Conservation (phyloP, 2,329 filamentous ascomycete species). For the Cadophora sp. region DNA sequence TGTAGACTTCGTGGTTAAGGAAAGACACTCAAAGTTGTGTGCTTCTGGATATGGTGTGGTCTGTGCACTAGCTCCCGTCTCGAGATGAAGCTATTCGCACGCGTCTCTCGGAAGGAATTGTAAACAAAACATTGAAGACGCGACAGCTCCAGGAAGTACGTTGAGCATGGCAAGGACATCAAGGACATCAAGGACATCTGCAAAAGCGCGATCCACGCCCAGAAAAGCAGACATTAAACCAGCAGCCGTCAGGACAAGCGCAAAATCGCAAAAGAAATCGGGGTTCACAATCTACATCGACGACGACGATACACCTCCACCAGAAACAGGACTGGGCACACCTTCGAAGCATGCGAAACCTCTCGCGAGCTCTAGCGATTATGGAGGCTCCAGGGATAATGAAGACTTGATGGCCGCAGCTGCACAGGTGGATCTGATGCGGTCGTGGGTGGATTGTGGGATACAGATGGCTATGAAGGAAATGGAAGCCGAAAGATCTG, state of each 20-base stretch:
- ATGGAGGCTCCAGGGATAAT: conserved; percentile 11
- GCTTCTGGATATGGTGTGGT: conserved; percentile 7
- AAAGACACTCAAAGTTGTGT: background rate
- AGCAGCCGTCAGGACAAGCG: background rate
- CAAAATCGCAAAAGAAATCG: background rate
- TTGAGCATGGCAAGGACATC: background rate
- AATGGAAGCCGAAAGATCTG: background rate
- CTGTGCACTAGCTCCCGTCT: conserved; percentile 6
- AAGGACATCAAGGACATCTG: background rate
- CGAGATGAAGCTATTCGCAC: conserved; percentile 15
- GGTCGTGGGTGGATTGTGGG: conserved; percentile 21
- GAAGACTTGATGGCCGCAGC: background rate
- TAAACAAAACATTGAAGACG: background rate
- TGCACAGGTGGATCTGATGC: conserved; percentile 19
- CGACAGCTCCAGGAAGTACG: background rate
- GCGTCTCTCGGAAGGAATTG: background rate
- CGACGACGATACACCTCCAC: conserved; percentile 5
- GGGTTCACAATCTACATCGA: conserved; percentile 9
- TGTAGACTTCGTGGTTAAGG: background rate
- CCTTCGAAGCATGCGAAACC: background rate
- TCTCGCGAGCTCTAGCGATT: conserved; percentile 3
- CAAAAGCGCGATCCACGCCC: background rate
- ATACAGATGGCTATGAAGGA: conserved; percentile 20
- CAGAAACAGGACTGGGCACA: background rate
- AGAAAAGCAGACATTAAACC: background rate